These are phyloP conservation scores for Boletus insuetus DNA, from an alignment of 768 basidiomycete genomes.

Conservation along the genomic window DNA sequence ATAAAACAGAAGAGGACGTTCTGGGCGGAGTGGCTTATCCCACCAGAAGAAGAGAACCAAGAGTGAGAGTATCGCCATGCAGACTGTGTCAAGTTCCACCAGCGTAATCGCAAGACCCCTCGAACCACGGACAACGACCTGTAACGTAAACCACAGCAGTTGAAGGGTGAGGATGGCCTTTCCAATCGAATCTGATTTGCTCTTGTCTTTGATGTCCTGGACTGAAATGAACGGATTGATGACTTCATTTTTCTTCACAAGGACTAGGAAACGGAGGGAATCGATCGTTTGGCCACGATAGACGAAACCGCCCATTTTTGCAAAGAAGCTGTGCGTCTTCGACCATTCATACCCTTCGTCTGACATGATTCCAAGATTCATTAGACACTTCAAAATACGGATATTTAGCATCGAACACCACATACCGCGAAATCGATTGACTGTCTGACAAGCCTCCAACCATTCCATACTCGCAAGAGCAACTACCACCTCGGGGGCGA, in stretches of 20 bases:
- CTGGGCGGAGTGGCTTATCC: conserved; percentile 1
- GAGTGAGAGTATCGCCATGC: background rate
- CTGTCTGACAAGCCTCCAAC: background rate
- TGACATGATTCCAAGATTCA: background rate
- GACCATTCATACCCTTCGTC: background rate
- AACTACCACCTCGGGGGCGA: background rate
- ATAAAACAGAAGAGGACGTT: background rate
- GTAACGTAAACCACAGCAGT: background rate
- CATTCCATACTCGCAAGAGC: background rate
- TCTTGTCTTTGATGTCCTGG: background rate
- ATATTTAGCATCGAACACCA: background rate
- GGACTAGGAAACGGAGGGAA: background rate
- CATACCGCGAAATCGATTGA: background rate
- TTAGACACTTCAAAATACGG: background rate
- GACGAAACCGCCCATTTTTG: background rate
- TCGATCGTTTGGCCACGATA: background rate
- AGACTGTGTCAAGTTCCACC: conserved; percentile 4
- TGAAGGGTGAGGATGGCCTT: background rate
- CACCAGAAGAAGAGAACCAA: conserved; percentile 1
- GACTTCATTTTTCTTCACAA: background rate
- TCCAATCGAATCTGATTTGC: background rate
- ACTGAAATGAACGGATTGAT: background rate
- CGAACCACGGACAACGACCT: background rate
- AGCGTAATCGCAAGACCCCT: background rate
- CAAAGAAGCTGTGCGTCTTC: background rate